Base-by-base conservation (phyloP, 352 stramenopile genomes). In the Phytophthora syringae region DNA sequence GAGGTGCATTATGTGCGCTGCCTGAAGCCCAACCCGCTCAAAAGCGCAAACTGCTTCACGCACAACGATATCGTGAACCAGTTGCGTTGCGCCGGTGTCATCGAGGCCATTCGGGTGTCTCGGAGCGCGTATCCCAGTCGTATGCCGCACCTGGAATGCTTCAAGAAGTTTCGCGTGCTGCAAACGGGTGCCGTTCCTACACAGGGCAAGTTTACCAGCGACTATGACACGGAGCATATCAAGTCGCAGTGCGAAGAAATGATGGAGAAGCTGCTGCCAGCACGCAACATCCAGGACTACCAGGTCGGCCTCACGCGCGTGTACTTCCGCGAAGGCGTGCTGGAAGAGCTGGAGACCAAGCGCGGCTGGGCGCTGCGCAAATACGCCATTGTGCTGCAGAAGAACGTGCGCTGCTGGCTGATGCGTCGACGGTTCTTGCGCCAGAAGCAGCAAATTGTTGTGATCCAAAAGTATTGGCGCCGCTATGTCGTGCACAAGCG, bases 1-100 rank as follows among this genome's bases (percentile, higher is more conserved):
- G 86, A 94, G 37, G 86, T 95, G 0, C 88, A 96, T 52, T 96
- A 96, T 25, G 88, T 96, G 28, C 87, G 88, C 7, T 96, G 88
- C 64, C 47, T 96, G 32, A 96, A 96, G 60, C 88, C 88, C 16
- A 96, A 96, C 47, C 50, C 69, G 3, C 50, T 88, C 7, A 95
- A 95, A 67, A 92, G 83, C 40, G 82, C 82, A 6, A 60, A 87
- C 39, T 88, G 78, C 42, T 94, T 92, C 49, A 73, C 81, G 5
- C 87, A 94, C 45, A 55, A 60, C 18, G 84, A 92, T 7, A 88
- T 96, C 24, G 88, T 96, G 20, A 92, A 82, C 45, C 88, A 96
- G 54, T 60, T 95, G 40, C 85, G 88, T 9, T 96, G 88, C 43
- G 88, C 86, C 1, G 88, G 88, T 56, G 88, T 96, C 24, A 92